Percentiles rank a stretch among this genome's conserved stretches.
phyloP scores from a whole-genome alignment of 108 stramenopile species.

The Nitzschia inconspicua region DNA sequence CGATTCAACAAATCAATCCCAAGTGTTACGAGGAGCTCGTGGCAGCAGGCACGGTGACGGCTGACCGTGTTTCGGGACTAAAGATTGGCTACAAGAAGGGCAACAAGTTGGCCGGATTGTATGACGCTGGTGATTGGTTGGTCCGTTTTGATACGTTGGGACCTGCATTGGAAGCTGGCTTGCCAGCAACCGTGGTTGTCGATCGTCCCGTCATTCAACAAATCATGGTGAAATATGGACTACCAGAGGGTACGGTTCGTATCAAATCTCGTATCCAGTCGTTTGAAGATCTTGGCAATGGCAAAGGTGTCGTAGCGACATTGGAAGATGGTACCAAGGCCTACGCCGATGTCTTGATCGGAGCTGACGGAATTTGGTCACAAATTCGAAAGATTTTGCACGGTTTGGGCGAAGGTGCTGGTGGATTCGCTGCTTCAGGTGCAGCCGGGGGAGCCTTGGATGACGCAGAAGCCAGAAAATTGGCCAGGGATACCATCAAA shows the following conservation, averaged over 20 bases:
- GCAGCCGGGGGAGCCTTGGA: slow-evolving; percentile 88
- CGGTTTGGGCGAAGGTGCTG: slow-evolving; percentile 78
- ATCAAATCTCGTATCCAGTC: slow-evolving; percentile 76
- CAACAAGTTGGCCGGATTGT: slow-evolving; percentile 63
- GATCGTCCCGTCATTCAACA: slow-evolving; percentile 97
- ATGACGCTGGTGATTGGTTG: slow-evolving; percentile 89
- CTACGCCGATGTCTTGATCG: slow-evolving; percentile 90
- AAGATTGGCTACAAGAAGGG: slow-evolving; percentile 91
- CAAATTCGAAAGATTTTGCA: slow-evolving; percentile 78
- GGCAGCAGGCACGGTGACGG: slow-evolving; percentile 83
- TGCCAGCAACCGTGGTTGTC: slow-evolving; percentile 93
- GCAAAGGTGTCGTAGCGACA: slow-evolving; percentile 52
- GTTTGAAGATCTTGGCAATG: slow-evolving; percentile 75
- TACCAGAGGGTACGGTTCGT: slow-evolving; percentile 85
- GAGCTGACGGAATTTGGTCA: slow-evolving; percentile 97
- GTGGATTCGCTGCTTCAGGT: slow-evolving; percentile 84
- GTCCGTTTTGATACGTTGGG: slow-evolving; percentile 94
- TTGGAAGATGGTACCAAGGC: slow-evolving; percentile 89
- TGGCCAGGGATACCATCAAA: slow-evolving; percentile 73
- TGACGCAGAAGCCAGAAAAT: slow-evolving; percentile 77
- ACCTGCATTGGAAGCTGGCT: slow-evolving; percentile 87
- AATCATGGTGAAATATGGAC: slow-evolving; percentile 85
- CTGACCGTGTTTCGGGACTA: slow-evolving; percentile 84
- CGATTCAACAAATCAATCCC: slow-evolving; percentile 86
- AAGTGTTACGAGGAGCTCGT: slow-evolving; percentile 72